Percentiles rank a stretch among this genome's conserved stretches.
These are phyloP conservation scores for Hyaloscypha variabilis DNA, from an alignment of 495 filamentous ascomycete genomes.

Conservation along the genomic window DNA sequence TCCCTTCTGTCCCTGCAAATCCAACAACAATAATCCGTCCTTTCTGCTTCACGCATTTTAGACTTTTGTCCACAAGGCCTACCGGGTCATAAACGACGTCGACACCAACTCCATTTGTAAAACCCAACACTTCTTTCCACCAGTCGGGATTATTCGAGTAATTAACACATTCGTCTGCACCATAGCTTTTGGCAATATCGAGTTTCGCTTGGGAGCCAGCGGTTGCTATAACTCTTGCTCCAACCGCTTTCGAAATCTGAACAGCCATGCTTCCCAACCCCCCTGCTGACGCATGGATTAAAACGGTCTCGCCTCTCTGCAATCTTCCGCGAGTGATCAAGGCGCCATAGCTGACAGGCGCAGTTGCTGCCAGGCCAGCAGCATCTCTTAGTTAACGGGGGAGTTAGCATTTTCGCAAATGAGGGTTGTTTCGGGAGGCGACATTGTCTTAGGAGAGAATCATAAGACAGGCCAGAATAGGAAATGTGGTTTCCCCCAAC, in stretches of 20 bases:
- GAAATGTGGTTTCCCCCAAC: too few species aligned
- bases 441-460: too few species aligned
- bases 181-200: slow-evolving; percentile 36
- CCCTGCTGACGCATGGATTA: slow-evolving; percentile 61
- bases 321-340: slow-evolving; percentile 61
- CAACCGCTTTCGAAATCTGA: slow-evolving; percentile 53
- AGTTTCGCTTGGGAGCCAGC: slow-evolving; percentile 30
- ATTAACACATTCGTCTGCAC: slow-evolving; percentile 55
- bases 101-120: slow-evolving; percentile 28
- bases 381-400: too few species aligned
- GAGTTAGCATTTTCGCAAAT: too few species aligned
- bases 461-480: too few species aligned
- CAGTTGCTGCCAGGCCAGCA: slow-evolving; percentile 29
- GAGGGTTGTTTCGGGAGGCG: too few species aligned
- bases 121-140: slow-evolving; percentile 22
- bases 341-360: slow-evolving; percentile 37
- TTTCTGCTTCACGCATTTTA: slow-evolving; percentile 70
- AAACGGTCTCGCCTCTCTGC: slow-evolving; percentile 52
- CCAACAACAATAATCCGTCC: slow-evolving; percentile 67
- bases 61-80: slow-evolving; percentile 61
- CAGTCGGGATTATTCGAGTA: slow-evolving; percentile 17
- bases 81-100: slow-evolving; percentile 45
- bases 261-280: slow-evolving; percentile 46
- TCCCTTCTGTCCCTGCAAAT: slow-evolving; percentile 60
- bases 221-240: slow-evolving; percentile 43